A percentile compares a stretch with the other conserved stretches of the same genome.
These are phyloP conservation scores for Pseudevernia furfuracea DNA, from an alignment of 495 filamentous ascomycete genomes.

Conservation along the genomic window DNA sequence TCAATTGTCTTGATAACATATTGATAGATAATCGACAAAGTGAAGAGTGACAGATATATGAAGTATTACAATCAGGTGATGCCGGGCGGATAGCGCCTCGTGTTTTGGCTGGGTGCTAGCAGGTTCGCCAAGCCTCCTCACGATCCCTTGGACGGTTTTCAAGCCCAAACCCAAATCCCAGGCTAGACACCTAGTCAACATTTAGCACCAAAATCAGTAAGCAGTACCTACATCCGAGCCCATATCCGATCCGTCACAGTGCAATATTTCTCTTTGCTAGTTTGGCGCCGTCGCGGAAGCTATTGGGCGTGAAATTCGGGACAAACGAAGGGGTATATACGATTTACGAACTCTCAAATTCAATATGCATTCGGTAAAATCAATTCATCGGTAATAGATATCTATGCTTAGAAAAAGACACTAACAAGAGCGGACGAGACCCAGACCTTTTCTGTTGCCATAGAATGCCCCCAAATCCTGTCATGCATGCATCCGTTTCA, in stretches of 20 bases:
- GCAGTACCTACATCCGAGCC: no score
- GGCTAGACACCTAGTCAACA: no score
- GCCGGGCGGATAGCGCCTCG: not conserved
- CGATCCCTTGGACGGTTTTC: no score
- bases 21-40: not conserved
- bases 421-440: not conserved
- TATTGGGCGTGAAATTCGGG: no score
- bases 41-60: not conserved
- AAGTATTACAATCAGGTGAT: not conserved
- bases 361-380: not conserved
- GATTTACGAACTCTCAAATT: not conserved
- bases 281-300: no score
- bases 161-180: no score
- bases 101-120: not conserved
- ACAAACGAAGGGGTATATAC: no score
- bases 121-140: not conserved
- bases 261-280: no score
- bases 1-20: slow-evolving; percentile 24
- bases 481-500: slow-evolving; percentile 4
- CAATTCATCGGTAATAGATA: not conserved
- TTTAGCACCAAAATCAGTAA: no score
- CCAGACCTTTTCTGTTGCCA: not conserved
- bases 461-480: slow-evolving; percentile 9
- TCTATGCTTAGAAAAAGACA: not conserved
- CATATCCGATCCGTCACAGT: no score